Evolutionary conservation across 2,329 filamentous ascomycete species (phyloP).

Genomic region (Parafenestella ontariensis): DNA sequence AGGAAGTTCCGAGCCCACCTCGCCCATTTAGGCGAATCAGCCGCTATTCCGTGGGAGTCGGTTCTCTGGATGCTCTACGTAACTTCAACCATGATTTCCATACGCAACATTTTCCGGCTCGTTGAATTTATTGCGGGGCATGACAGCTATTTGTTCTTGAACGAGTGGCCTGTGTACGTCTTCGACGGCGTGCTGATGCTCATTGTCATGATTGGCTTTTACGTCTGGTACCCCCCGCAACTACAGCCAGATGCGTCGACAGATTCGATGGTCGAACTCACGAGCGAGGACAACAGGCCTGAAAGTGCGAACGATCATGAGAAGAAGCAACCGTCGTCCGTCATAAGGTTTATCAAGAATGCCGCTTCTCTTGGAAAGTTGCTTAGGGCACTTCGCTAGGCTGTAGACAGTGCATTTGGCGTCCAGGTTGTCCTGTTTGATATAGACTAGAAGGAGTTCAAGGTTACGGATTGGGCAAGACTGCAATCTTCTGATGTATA

Average conservation of each 20-base stretch:
- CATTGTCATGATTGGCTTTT: slow-evolving; percentile 13
- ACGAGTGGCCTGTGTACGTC: slow-evolving; percentile 60
- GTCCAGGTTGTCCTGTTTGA: no score
- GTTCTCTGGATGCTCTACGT: slow-evolving; percentile 46
- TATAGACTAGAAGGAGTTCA: no score
- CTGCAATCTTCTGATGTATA: no score
- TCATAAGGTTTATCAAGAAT: background rate
- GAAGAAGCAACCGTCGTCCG: background rate
- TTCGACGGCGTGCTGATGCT: slow-evolving; percentile 58
- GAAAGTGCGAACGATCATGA: background rate
- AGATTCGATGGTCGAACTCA: slow-evolving; percentile 14
- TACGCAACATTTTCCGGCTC: slow-evolving; percentile 55
- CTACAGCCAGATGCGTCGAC: background rate
- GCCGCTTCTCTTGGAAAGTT: no score
- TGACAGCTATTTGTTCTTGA: slow-evolving; percentile 55
- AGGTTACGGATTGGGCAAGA: background rate
- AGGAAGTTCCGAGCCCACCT: slow-evolving; percentile 43
- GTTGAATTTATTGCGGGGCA: slow-evolving; percentile 50
- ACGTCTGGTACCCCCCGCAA: slow-evolving; percentile 15
- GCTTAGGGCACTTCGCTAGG: no score
- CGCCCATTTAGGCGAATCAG: slow-evolving; percentile 11
- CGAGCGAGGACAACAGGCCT: background rate
- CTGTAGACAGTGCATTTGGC: background rate
- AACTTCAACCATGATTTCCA: slow-evolving; percentile 50
- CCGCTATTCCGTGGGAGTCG: slow-evolving; percentile 38